Evolutionary conservation across 352 stramenopile genomes (phyloP), one percentile per base, ranked within the genome.

Genomic region (Phytophthora crassamura): DNA sequence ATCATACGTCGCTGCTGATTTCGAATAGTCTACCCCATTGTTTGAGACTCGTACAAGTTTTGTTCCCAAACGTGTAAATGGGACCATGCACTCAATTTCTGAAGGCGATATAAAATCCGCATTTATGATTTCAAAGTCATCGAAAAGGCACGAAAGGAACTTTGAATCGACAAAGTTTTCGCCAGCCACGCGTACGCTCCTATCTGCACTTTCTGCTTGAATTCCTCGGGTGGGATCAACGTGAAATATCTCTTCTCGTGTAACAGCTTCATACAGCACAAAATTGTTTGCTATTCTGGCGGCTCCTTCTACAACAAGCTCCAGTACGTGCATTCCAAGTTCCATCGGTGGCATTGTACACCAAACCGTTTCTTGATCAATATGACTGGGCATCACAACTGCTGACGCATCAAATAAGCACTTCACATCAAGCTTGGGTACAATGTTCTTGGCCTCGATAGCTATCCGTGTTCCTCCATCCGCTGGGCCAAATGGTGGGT

Each of bases 11-110:
- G 45, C 43, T 8, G 43, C 51, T 7, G 64, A 66, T 36, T 48
- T 30, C 0, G 69, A 57, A 47, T 82, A 91, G 30, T 93, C 80
- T 3, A 74, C 22, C 5, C 84, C 82, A 34, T 93, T 91, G 54
- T 89, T 90, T 0, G 84, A 72, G 18, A 91, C 49, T 20, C 59
- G 69, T 9, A 93, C 61, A 10, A 39, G 47, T 33, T 82, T 85
- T 7, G 30, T 40, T 15, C 84, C 84, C 4, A 80, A 39, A 1
- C 57, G 52, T 32, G 75, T 79, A 39, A 79, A 86, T 22, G 84
- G 84, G 12, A 89, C 68, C 0, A 75, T 45, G 18, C 84, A 93
- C 16, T 91, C 82, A 11, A 93, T 63, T 58, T 71, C 25, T 2
- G 42, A 69, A 25, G 70, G 38, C 0, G 84, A 89, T 40, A 91